Percentiles rank a stretch among this genome's conserved stretches.
These are phyloP conservation scores for Brassica carinata DNA, from an alignment of 345 rosid genomes.

Conservation along the genomic window DNA sequence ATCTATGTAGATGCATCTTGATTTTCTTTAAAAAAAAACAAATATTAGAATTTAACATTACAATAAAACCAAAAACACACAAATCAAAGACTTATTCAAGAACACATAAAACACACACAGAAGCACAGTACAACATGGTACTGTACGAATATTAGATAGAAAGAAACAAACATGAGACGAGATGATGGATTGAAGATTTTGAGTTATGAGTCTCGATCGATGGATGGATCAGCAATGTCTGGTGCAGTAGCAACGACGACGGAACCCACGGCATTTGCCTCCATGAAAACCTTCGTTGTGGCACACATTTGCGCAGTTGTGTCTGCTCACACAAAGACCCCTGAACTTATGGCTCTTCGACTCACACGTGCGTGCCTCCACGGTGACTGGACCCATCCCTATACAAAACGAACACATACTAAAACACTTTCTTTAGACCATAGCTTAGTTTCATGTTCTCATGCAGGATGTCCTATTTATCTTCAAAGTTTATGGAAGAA, in stretches of 20 bases:
- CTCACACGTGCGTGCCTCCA: conserved; percentile 47
- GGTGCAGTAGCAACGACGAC: conserved; percentile 60
- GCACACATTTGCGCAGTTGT: conserved; percentile 51
- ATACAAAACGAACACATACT: background rate
- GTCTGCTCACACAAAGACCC: conserved; percentile 41
- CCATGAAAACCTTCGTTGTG: conserved; percentile 49
- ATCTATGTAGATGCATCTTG: background rate
- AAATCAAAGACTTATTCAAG: conserved; percentile 27
- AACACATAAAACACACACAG: conserved; percentile 22
- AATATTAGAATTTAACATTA: background rate
- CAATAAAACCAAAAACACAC: conserved; percentile 18
- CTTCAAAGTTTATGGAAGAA: background rate
- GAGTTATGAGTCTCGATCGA: background rate
- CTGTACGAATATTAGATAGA: background rate
- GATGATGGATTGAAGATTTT: background rate
- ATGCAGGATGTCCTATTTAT: background rate
- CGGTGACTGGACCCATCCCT: conserved; percentile 42
- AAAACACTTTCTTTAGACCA: background rate
- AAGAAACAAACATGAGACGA: conserved; percentile 5
- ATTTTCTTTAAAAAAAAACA: background rate
- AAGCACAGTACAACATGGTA: conserved; percentile 24
- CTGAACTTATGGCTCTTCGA: conserved; percentile 51
- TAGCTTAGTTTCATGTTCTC: background rate
- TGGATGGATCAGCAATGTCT: conserved; percentile 41
- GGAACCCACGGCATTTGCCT: conserved; percentile 51